These are phyloP conservation scores for Ophiocordyceps camponoti-saundersi DNA, from an alignment of 2,329 filamentous ascomycete species.

Conservation along the genomic window DNA sequence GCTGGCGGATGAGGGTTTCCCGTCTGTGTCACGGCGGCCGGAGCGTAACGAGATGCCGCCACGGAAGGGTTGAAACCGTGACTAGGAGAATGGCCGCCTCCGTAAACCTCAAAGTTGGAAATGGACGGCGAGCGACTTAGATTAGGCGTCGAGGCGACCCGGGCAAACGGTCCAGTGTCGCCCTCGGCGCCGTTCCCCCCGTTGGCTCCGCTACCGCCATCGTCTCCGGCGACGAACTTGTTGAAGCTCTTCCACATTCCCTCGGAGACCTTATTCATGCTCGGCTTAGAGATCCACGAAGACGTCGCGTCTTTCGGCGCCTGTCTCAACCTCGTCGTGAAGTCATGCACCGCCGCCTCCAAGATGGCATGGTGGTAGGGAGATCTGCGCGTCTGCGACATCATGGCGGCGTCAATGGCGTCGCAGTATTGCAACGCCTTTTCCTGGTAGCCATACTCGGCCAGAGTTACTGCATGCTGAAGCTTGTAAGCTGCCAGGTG, in stretches of 20 bases:
- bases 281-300: conserved; percentile 89
- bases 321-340: conserved; percentile 68
- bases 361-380: conserved; percentile 70
- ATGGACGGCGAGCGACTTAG: conserved; percentile 58
- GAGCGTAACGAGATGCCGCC: conserved; percentile 21
- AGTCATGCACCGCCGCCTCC: conserved; percentile 63
- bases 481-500: conserved; percentile 87
- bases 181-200: conserved; percentile 39
- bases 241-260: conserved; percentile 87
- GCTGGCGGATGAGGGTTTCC: conserved; percentile 23
- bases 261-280: conserved; percentile 87
- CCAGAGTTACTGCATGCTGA: conserved; percentile 67
- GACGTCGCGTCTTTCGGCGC: conserved; percentile 66
- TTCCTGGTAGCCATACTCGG: conserved; percentile 64
- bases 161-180: conserved; percentile 66
- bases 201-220: conserved; percentile 61
- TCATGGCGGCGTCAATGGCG: conserved; percentile 57
- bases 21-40: conserved; percentile 6
- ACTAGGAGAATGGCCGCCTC: conserved; percentile 24
- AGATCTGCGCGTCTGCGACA: conserved; percentile 65
- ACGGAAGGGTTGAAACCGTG: conserved; percentile 13
- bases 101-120: conserved; percentile 60
- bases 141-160: conserved; percentile 57
- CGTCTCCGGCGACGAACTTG: conserved; percentile 88
- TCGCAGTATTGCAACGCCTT: conserved; percentile 91